Evolutionary conservation across 495 filamentous ascomycete species (phyloP), one percentile per base, ranked within the genome.

Genomic region (Aspergillus kassunensis): DNA sequence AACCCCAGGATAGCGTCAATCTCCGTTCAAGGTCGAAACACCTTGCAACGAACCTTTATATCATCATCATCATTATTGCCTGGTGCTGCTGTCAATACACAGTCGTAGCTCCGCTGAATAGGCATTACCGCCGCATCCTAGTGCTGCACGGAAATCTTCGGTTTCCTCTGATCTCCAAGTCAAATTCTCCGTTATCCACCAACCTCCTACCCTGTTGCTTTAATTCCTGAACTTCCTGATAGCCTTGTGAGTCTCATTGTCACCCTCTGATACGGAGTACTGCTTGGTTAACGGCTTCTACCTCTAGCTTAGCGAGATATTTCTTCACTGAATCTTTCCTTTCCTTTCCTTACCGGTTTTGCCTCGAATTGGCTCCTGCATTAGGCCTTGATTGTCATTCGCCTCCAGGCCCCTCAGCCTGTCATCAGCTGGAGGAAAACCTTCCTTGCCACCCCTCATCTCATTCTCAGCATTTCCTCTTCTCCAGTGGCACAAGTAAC

Each of bases 401-500:
- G 44, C 35, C 44, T 46, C 30, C 30, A 46, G 29, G 18, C 44
- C 19, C n/a, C 18, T 35, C 46, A 42, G 51, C 54, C 47, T 40
- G 47, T 45, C 31, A 49, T 51, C 48, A 49, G 43, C 33, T 30
- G 34, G 42, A 36, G n/a, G 51, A 44, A 29, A 41, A 36, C 49
- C 39, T 37, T 42, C 51, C 44, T 50, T 37, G 42, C 19, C 40
- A 33, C 49, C 36, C 33, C 49, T 30, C 47, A n/a, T 44, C 48
- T 53, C 58, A 53, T 49, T 48, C 50, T 34, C 51, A 48, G 47
- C 54, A 50, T 37, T 31, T n/a, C n/a, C 34, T 55, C 37, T 37
- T 30, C 30, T 51, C 44, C 18, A 53, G 55, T 58, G 59, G 53
- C 53, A 54, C 30, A 54, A 49, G 46, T 58, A 56, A 49, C 48